These are phyloP conservation scores for Camelina hispida DNA, from an alignment of 345 rosid species.

Conservation along the genomic window DNA sequence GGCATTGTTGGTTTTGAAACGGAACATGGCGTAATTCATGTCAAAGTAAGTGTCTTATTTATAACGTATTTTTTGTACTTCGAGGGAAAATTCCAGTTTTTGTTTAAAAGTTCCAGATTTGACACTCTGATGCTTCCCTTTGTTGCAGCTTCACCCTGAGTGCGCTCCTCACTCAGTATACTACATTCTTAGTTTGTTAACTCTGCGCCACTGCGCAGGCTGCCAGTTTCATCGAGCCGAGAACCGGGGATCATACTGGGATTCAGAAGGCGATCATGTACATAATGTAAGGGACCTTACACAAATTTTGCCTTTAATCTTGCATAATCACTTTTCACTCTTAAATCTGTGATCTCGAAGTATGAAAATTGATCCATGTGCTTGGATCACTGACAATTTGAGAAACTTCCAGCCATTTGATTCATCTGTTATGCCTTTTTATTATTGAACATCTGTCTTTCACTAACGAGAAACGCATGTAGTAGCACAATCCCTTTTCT, in stretches of 20 bases:
- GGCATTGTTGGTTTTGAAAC: constrained; percentile 89
- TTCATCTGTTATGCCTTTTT: not conserved
- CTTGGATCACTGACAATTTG: constrained; percentile 15
- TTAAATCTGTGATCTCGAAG: not conserved
- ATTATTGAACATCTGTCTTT: not conserved
- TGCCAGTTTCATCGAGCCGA: constrained; percentile 93
- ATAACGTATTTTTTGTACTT: not conserved
- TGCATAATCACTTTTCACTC: constrained; percentile 5
- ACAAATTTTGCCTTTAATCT: not conserved
- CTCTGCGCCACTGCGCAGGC: constrained; percentile 80
- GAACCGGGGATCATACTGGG: constrained; percentile 78
- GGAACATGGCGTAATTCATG: constrained; percentile 72
- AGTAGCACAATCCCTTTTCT: not conserved
- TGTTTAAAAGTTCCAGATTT: not conserved
- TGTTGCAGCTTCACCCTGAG: constrained; percentile 86
- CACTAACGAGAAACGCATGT: too few species aligned
- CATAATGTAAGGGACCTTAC: constrained; percentile 53
- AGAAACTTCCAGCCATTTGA: too few species aligned
- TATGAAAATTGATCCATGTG: not conserved
- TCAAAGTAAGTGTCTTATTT: constrained; percentile 62
- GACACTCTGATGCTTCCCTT: constrained; percentile 17
- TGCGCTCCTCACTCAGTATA: constrained; percentile 89
- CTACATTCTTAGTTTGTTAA: constrained; percentile 81
- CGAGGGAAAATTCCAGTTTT: not conserved
- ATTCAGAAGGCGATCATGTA: constrained; percentile 79